Evolutionary conservation across 2,329 filamentous ascomycete genomes (phyloP), one percentile per base, ranked within the genome.

Genomic region (Arthrobotrys sphaeroides): DNA sequence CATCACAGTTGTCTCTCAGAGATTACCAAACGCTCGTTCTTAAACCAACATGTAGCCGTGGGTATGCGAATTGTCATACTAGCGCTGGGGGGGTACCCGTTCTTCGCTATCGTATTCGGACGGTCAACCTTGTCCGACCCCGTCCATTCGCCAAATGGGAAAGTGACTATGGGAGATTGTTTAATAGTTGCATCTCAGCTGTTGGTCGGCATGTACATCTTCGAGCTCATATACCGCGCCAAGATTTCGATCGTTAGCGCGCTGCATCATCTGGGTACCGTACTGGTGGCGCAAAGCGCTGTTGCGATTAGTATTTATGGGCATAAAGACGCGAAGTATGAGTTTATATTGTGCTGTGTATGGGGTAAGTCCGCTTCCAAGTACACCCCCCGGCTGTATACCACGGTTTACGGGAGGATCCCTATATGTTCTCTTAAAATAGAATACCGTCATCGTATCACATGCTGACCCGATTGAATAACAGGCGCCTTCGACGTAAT

Each of bases 351-450:
- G 7, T 65, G 68, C 20, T 73, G 68, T 20, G 68, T 73, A 13
- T 73, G 59, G 68, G 66, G 66, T 70, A 57, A 62, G 55, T 67
- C 16, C n/a, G n/a, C n/a, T n/a, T n/a, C n/a, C n/a, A n/a, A n/a
- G n/a, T n/a, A n/a, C n/a, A n/a, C n/a, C n/a, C 28, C 20, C 22
- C 22, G 20, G 12, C 1, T 28, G 28, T 36, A 36, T 16, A 20
- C 7, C 4, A 22, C 13, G 3, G 24, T 38, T 53, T 31, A n/a
- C 31, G n/a, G n/a, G n/a, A n/a, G n/a, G n/a, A n/a, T n/a, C n/a
- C n/a, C n/a, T n/a, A n/a, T n/a, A n/a, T n/a, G n/a, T n/a, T n/a
- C n/a, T n/a, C n/a, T n/a, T n/a, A n/a, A n/a, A n/a, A n/a, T n/a
- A n/a, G n/a, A n/a, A n/a, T n/a, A n/a, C n/a, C n/a, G n/a, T n/a